Evolutionary conservation across 805 yeast species (phyloP), one percentile per base, ranked within the genome.

Genomic region (Barnettozyma californica): DNA sequence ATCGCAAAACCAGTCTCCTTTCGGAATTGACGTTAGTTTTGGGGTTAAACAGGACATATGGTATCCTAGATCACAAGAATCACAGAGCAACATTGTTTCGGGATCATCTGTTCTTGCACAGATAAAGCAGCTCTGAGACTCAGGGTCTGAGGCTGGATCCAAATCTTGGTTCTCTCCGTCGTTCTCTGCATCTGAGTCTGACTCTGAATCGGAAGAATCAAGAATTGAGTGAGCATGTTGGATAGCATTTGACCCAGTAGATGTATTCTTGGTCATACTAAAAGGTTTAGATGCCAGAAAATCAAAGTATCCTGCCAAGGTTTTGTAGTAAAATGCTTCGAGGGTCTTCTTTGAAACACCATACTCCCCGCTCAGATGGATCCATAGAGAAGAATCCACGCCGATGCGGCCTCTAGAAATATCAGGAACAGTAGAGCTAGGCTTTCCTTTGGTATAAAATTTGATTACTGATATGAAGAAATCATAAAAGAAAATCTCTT

Each of bases 1-100:
- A 44, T 84, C 84, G 64, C 98, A 91, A 60, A 75, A 83, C 96
- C 96, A 91, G 16, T 72, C 76, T 10, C 77, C 78, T 23, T 70
- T 61, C 0, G 91, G 90, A 2, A 83, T 67, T 2, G 58, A 57
- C 1, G 65, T 60, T 21, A 84, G 55, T 1, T 81, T 81, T 2
- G 84, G 84, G 13, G 65, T 66, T n/a, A 89, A 67, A 60, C 96
- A 89, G 36, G 68, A 66, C 66, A 73, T 70, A 63, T 91, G 97
- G 64, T 69, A 88, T 1, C 78, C 75, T 45, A 74, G 75, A 50
- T 84, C 80, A 60, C 97, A 91, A 35, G 84, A 84, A 56, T 83
- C 87, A 63, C 97, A 91, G 6, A 79, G 59, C 20, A 84, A 63
- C 3, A 80, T 77, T 27, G 69, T 64, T 2, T 68, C 64, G 0